Base-by-base conservation (phyloP, 345 rosid species). In the Salix dunnii region DNA sequence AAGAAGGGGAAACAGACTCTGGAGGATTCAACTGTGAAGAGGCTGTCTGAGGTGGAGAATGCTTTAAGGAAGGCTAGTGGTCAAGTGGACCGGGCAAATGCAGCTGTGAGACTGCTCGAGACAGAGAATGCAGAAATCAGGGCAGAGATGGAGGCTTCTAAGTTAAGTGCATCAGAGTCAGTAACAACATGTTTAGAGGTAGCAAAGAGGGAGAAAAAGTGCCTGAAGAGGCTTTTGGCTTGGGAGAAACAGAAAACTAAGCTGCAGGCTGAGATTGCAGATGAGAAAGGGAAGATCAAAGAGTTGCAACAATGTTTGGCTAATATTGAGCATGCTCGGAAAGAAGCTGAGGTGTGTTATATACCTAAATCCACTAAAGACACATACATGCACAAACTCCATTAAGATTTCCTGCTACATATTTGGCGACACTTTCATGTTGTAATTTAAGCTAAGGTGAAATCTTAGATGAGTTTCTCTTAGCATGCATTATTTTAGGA, bases 131-230 rank as follows among this genome's bases (percentile, higher is more conserved):
- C 98, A 38, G 96, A 90, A 79, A 93, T 93, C 65, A 90, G 94
- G 75, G 96, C 98, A 11, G 99, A 95, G 89, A 90, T 88, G 89
- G 96, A 91, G 88, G 96, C 97, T 75, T 88, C 90, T 67, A 95
- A 95, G 83, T 80, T 95, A 79, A 91, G 96, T 83, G 98, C 97
- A 46, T 89, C 97, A 28, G 99, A 93, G 77, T 90, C 98, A 9
- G 92, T 84, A 73, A 78, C 86, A 3, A 84, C 92, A 5, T 90
- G 90, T 82, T 77, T 87, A 77, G 96, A 92, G 88, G 87, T 86
- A 46, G 88, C 89, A 2, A 96, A 89, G 83, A 93, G 94, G 81
- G 99, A 96, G 88, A 91, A 92, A 65, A 93, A 83, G 84, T 86
- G 86, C 76, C 81, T 83, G 82, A 95, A 93, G 88, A 96, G 86